These are phyloP conservation scores for Heliosperma pusillum DNA, from an alignment of 148 eudicot species.

Conservation along the genomic window DNA sequence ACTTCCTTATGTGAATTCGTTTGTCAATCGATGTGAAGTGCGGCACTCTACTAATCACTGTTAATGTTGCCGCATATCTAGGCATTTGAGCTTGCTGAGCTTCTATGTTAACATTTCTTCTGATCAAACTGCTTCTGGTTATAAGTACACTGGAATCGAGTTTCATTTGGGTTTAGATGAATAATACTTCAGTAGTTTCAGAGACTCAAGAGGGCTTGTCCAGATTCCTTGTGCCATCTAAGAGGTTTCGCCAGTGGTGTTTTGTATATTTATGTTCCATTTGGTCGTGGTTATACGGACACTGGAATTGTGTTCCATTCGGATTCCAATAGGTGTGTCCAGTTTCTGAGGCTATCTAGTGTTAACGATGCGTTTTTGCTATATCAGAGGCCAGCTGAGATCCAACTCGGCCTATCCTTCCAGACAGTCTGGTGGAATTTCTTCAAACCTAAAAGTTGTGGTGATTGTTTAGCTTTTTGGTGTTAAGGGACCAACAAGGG, in stretches of 20 bases:
- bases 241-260: not conserved
- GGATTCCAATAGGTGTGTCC: not conserved
- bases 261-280: not conserved
- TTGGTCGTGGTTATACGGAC: not conserved
- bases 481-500: not conserved
- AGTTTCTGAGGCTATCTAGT: not conserved
- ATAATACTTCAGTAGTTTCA: not conserved
- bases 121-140: not conserved
- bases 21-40: constrained; percentile 6
- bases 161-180: not conserved
- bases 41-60: not conserved
- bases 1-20: not conserved
- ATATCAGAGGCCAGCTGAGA: not conserved
- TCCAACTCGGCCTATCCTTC: not conserved
- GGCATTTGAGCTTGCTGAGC: not conserved
- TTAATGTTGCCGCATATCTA: not conserved
- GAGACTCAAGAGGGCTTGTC: not conserved
- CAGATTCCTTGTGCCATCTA: not conserved
- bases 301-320: not conserved
- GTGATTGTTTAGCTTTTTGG: not conserved
- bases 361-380: not conserved
- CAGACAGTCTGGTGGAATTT: not conserved
- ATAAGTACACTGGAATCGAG: not conserved
- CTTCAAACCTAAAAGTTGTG: not conserved
- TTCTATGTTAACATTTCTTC: constrained; percentile 2